A percentile compares a stretch with the other conserved stretches of the same genome.
Evolutionary conservation across 768 basidiomycete genomes (phyloP).

Genomic region (Phlegmacium glaucopus): DNA sequence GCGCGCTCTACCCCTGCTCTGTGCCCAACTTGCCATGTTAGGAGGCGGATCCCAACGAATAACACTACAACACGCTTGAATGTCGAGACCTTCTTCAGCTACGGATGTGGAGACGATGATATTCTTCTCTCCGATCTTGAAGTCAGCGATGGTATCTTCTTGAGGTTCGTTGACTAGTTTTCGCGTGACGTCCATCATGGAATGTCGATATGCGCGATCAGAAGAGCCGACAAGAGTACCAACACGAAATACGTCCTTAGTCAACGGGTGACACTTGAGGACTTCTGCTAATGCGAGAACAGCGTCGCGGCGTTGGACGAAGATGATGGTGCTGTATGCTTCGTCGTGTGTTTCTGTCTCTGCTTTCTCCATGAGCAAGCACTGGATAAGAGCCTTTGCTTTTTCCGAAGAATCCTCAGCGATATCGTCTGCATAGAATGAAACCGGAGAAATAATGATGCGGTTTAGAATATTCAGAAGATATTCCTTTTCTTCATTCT

Average conservation of each 20-base stretch:
- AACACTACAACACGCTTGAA: conserved; percentile 77
- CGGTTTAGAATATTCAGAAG: conserved; percentile 46
- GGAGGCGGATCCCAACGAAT: conserved; percentile 75
- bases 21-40: conserved; percentile 83
- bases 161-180: conserved; percentile 49
- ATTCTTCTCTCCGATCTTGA: conserved; percentile 67
- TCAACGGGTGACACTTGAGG: conserved; percentile 54
- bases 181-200: conserved; percentile 71
- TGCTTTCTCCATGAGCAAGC: conserved; percentile 53
- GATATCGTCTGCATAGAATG: conserved; percentile 50
- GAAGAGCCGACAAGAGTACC: conserved; percentile 69
- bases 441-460: conserved; percentile 41
- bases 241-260: conserved; percentile 45
- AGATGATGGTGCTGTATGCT: conserved; percentile 68
- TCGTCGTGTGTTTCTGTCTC: conserved; percentile 49
- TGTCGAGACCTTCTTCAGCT: conserved; percentile 86
- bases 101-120: conserved; percentile 74
- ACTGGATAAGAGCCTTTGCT: conserved; percentile 48
- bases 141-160: conserved; percentile 55
- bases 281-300: conserved; percentile 68
- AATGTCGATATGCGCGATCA: conserved; percentile 48
- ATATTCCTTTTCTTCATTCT: conserved; percentile 58
- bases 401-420: conserved; percentile 54
- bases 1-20: conserved; percentile 78
- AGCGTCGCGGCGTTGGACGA: conserved; percentile 73